These are phyloP conservation scores for Pachysandra terminalis DNA, from an alignment of 164 flowering plant genomes.

Conservation along the genomic window DNA sequence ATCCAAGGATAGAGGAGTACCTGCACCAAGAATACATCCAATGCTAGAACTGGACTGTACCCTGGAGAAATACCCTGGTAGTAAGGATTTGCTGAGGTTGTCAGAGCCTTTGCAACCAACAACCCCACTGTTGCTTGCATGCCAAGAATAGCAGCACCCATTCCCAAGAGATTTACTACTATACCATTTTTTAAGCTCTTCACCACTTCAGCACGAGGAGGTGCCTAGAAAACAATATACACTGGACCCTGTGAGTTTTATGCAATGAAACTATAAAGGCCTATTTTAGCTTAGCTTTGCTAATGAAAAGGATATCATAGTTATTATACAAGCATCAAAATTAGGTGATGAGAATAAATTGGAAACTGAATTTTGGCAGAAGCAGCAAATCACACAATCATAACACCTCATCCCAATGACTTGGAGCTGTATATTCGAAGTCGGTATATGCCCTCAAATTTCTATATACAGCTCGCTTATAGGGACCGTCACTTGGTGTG, in stretches of 20 bases:
- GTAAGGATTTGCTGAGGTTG: conserved; percentile 81
- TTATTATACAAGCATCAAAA: too few species aligned
- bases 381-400: too few species aligned
- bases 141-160: conserved; percentile 97
- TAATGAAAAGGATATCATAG: too few species aligned
- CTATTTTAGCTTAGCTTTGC: too few species aligned
- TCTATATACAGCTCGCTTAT: too few species aligned
- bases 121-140: conserved; percentile 98
- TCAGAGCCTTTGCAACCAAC: conserved; percentile 93
- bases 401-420: too few species aligned
- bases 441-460: too few species aligned
- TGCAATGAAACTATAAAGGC: not conserved
- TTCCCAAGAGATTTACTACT: conserved; percentile 73
- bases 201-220: conserved; percentile 95
- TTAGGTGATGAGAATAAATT: too few species aligned
- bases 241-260: not conserved
- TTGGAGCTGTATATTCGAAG: too few species aligned
- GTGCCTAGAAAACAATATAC: conserved; percentile 58
- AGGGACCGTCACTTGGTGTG: too few species aligned
- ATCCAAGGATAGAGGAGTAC: conserved; percentile 26
- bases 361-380: too few species aligned
- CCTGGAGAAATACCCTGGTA: conserved; percentile 83
- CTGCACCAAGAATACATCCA: conserved; percentile 98
- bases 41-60: conserved; percentile 83
- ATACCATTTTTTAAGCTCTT: conserved; percentile 88